A percentile compares a stretch with the other conserved stretches of the same genome.
Evolutionary conservation across 1,284 basidiomycete genomes (phyloP).

Genomic region (Sporisorium scitamineum): DNA sequence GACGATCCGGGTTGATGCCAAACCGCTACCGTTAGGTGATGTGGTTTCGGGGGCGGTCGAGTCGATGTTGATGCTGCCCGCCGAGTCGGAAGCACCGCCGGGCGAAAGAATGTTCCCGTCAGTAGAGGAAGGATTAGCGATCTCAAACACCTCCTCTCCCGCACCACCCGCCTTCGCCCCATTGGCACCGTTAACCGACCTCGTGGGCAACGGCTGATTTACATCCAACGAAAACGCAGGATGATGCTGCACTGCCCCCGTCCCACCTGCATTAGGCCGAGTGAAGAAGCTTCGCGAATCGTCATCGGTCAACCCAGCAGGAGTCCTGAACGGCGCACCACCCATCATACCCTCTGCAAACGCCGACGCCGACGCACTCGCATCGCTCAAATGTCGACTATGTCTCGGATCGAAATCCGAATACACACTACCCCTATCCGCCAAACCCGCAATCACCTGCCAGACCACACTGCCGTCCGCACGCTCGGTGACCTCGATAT

Average conservation of each 20-base stretch:
- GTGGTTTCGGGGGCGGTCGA: background rate
- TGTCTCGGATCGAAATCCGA: slow-evolving; percentile 43
- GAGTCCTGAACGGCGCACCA: slow-evolving; percentile 10
- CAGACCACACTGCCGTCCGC: slow-evolving; percentile 63
- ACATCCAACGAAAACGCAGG: slow-evolving; percentile 28
- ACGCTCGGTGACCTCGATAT: slow-evolving; percentile 64
- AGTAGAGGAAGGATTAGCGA: slow-evolving; percentile 20
- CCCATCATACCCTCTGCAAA: too few species aligned
- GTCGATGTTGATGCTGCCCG: too few species aligned
- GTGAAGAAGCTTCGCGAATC: slow-evolving; percentile 56
- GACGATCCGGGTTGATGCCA: slow-evolving; percentile 57
- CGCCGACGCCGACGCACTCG: background rate
- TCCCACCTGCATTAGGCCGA: slow-evolving; percentile 6
- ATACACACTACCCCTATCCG: slow-evolving; percentile 53
- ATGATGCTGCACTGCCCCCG: background rate
- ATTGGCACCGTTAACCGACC: background rate
- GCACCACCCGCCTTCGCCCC: background rate
- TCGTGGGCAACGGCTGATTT: slow-evolving; percentile 3
- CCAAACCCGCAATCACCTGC: slow-evolving; percentile 63
- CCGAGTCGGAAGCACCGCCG: too few species aligned
- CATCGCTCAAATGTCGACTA: slow-evolving; percentile 20
- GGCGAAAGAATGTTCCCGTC: background rate
- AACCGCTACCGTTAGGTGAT: slow-evolving; percentile 17
- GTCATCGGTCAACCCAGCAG: slow-evolving; percentile 48
- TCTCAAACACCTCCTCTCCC: slow-evolving; percentile 22